These are phyloP conservation scores for Plantago coronopus DNA, from an alignment of 305 asterid species.

Conservation along the genomic window DNA sequence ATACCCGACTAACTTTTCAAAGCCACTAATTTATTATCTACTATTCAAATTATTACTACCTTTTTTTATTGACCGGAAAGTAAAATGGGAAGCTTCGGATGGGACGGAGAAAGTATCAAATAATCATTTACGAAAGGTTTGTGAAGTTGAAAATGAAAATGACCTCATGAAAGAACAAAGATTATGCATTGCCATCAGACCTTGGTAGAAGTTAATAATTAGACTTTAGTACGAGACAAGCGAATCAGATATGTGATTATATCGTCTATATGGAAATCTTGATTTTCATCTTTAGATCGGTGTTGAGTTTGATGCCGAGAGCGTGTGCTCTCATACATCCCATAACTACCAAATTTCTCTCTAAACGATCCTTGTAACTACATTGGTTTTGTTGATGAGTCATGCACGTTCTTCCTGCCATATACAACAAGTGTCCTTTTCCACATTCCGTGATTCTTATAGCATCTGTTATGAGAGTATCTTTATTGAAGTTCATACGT, in stretches of 20 bases:
- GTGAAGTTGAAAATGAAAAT: neutral
- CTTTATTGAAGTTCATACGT: conserved; percentile 8
- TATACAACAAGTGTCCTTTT: neutral
- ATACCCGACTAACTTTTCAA: no score
- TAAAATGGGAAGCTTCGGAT: no score
- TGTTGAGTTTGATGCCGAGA: neutral
- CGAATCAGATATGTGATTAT: neutral
- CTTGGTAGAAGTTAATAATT: conserved; percentile 1
- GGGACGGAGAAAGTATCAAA: no score
- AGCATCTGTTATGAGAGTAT: neutral
- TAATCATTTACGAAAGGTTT: neutral
- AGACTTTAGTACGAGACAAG: neutral
- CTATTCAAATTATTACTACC: no score
- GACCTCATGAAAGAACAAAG: conserved; percentile 7
- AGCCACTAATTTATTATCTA: no score
- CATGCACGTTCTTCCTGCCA: neutral
- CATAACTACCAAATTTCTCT: neutral
- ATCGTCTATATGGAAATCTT: neutral
- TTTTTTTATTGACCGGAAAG: no score
- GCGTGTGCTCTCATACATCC: neutral
- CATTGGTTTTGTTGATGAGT: neutral
- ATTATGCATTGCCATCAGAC: conserved; percentile 13
- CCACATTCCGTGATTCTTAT: neutral
- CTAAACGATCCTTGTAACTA: neutral
- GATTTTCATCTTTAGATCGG: neutral